Evolutionary conservation across 345 rosid genomes (phyloP).

Genomic region (Balakata baccata): DNA sequence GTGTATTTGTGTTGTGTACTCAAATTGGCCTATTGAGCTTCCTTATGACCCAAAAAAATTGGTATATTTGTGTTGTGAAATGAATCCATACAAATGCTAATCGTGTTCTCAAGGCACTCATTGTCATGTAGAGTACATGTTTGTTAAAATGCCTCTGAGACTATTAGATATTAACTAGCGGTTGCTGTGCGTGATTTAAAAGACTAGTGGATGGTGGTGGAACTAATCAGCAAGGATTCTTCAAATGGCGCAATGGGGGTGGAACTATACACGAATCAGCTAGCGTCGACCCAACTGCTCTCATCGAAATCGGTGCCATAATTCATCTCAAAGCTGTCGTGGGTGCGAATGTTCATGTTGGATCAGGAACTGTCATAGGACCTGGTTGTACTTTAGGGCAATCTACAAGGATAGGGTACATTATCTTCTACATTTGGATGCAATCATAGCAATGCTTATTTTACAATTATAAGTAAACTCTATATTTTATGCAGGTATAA

Average conservation of each 20-base stretch:
- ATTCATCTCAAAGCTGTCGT: constrained; percentile 40
- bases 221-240: neutral
- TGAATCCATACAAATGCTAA: constrained; percentile 50
- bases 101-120: constrained; percentile 45
- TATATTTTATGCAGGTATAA: constrained; percentile 44
- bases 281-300: constrained; percentile 47
- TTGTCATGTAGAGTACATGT: constrained; percentile 26
- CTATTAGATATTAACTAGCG: constrained; percentile 49
- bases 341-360: constrained; percentile 55
- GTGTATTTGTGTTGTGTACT: constrained; percentile 71
- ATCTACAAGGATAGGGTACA: constrained; percentile 61
- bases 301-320: constrained; percentile 56
- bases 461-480: neutral
- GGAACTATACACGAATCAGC: constrained; percentile 61
- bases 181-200: neutral
- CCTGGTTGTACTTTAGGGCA: constrained; percentile 53
- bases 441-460: neutral
- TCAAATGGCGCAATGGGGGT: constrained; percentile 63
- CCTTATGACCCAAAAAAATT: too few relatives aligned
- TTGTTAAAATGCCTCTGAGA: constrained; percentile 29
- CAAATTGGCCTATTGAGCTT: too few relatives aligned
- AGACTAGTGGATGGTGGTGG: too few relatives aligned
- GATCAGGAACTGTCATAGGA: constrained; percentile 70
- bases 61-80: constrained; percentile 65
- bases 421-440: neutral